phyloP scores from a whole-genome alignment of 139 green algal genomes.

The Chlamydomonas incerta region DNA sequence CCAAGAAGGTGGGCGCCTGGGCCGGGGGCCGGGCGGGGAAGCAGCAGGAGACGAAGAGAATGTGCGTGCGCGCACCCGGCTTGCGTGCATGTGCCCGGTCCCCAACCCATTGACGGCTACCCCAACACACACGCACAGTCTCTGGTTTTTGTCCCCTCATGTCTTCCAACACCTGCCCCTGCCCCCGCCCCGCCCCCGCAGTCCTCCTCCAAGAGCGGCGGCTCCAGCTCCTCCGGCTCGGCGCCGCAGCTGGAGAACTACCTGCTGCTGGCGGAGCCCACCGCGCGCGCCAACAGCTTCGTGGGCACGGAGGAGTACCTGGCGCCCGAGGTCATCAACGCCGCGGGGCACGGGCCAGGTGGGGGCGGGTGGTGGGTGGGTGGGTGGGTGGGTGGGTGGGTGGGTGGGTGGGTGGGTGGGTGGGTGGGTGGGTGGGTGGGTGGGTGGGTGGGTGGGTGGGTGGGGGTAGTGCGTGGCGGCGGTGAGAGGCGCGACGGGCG shows the following conservation, averaged over 20 bases:
- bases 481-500: too few species aligned
- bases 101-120: too few species aligned
- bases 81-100: too few species aligned
- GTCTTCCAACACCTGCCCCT: not conserved
- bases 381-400: not conserved
- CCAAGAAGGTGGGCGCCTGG: not conserved
- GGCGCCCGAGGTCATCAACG: constrained; percentile 91
- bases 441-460: too few species aligned
- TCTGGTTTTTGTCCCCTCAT: too few species aligned
- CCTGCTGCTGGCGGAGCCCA: constrained; percentile 85
- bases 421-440: not conserved
- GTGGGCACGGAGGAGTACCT: constrained; percentile 95
- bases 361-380: not conserved
- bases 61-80: too few species aligned
- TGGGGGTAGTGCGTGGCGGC: too few species aligned
- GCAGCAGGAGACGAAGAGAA: too few species aligned
- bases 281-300: constrained; percentile 91
- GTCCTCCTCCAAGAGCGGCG: not conserved
- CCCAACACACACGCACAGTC: too few species aligned
- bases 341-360: constrained; percentile 76
- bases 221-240: not conserved
- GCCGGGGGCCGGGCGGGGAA: not conserved
- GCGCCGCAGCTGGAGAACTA: constrained; percentile 2
- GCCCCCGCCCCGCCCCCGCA: not conserved
- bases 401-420: too few species aligned